These are phyloP conservation scores for Sugiyamaella grinbergsii DNA, from an alignment of 1,139 yeast species.

Conservation along the genomic window DNA sequence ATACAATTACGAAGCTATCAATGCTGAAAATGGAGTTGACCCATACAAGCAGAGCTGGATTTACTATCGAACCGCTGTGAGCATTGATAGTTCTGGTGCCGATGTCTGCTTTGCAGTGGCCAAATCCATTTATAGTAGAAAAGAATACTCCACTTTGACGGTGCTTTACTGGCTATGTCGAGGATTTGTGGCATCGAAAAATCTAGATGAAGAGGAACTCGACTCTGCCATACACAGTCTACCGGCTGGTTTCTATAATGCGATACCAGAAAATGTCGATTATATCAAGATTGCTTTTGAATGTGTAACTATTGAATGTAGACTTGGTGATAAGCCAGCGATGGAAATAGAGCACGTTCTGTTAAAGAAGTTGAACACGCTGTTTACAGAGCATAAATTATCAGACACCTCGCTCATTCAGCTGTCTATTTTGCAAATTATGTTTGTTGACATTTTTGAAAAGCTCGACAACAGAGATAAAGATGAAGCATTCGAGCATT, in stretches of 20 bases:
- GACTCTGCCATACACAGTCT: background rate
- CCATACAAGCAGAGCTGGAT: conserved; percentile 27
- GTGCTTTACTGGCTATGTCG: conserved; percentile 3
- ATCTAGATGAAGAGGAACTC: background rate
- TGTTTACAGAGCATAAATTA: background rate
- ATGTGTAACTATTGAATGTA: background rate
- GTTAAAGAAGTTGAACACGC: background rate
- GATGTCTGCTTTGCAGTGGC: conserved; percentile 24
- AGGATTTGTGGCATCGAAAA: background rate
- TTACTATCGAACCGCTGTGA: conserved; percentile 31
- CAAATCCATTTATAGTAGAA: background rate
- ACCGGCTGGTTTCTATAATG: no score
- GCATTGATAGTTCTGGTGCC: conserved; percentile 16
- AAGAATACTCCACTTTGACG: background rate
- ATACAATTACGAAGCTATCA: conserved; percentile 4
- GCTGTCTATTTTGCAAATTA: conserved; percentile 3
- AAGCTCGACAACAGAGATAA: background rate
- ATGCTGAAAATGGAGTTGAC: conserved; percentile 12
- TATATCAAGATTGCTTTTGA: background rate
- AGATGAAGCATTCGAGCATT: no score
- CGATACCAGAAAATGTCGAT: background rate
- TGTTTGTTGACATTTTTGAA: conserved; percentile 4
- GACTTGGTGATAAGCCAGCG: background rate
- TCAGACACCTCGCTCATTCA: background rate
- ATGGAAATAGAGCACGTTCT: background rate